These are phyloP conservation scores for Xerocomellus chrysenteron DNA, from an alignment of 768 basidiomycete genomes.

Conservation along the genomic window DNA sequence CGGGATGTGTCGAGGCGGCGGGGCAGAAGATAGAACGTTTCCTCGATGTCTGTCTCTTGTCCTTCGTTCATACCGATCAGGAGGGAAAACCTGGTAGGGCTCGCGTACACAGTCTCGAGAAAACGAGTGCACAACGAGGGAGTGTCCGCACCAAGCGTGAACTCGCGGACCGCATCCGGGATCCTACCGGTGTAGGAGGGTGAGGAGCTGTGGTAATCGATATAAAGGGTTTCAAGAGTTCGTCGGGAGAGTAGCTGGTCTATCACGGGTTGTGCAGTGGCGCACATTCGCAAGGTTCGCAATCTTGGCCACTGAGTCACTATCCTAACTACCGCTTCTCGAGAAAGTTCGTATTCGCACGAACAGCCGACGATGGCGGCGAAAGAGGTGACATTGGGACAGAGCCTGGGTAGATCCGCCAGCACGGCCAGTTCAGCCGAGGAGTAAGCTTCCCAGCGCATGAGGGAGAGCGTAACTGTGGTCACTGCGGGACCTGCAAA, in stretches of 20 bases:
- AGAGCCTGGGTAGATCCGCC: slow-evolving; percentile 12
- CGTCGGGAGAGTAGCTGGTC: slow-evolving; percentile 3
- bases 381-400: slow-evolving; percentile 24
- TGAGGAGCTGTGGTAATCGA: slow-evolving; percentile 8
- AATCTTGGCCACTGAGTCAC: slow-evolving; percentile 15
- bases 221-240: slow-evolving; percentile 9
- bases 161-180: slow-evolving; percentile 9
- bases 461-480: slow-evolving; percentile 9
- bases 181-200: slow-evolving; percentile 12
- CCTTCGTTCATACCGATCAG: slow-evolving; percentile 6
- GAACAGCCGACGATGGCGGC: slow-evolving; percentile 3
- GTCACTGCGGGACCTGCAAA: slow-evolving; percentile 14
- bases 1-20: slow-evolving; percentile 11
- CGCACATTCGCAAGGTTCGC: slow-evolving; percentile 9
- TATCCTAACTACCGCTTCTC: slow-evolving; percentile 14
- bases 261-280: slow-evolving; percentile 13
- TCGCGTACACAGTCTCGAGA: slow-evolving; percentile 9
- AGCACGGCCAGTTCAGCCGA: slow-evolving; percentile 13
- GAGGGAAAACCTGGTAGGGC: slow-evolving; percentile 10
- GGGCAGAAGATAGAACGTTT: slow-evolving; percentile 10
- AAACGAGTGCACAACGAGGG: slow-evolving; percentile 6
- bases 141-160: slow-evolving; percentile 9
- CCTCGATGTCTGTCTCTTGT: neutral
- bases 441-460: slow-evolving; percentile 12
- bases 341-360: slow-evolving; percentile 7